Conservation (phyloP, 75 land plant genomes). For the Picea sitchensis region DNA sequence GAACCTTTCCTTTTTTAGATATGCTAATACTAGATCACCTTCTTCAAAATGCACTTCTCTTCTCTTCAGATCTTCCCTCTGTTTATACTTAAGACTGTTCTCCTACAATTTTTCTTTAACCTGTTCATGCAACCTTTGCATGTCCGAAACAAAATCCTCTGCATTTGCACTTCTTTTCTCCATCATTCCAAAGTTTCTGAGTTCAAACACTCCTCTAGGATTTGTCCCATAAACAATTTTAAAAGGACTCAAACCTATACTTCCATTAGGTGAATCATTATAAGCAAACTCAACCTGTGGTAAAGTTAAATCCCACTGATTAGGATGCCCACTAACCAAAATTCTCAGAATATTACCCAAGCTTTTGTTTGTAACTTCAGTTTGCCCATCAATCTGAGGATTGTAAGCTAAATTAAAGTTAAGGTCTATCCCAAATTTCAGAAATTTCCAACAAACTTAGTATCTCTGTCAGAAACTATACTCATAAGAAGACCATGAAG, state of each 20-base stretch:
- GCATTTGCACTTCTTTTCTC: not conserved
- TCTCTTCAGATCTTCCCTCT: not conserved
- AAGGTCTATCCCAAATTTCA: not conserved
- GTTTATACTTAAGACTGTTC: not conserved
- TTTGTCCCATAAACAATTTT: not conserved
- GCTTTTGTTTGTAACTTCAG: not conserved
- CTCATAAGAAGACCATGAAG: not conserved
- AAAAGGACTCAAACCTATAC: not conserved
- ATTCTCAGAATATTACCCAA: not conserved
- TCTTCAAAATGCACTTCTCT: not conserved
- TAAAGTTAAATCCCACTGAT: not conserved
- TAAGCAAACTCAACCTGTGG: constrained; percentile 4
- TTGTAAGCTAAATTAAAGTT: not conserved
- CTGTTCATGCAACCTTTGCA: not conserved
- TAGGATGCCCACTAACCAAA: not conserved
- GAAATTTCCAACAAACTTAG: not conserved
- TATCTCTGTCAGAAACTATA: not conserved
- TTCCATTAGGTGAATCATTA: not conserved
- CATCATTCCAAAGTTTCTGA: not conserved
- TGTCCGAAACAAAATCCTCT: not conserved
- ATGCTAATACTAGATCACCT: not conserved
- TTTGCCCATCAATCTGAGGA: not conserved
- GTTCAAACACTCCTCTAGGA: not conserved
- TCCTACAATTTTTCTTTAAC: not conserved
- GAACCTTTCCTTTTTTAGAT: not conserved